Evolutionary conservation across 1,139 yeast species (phyloP), one percentile per base, ranked within the genome.

Genomic region (Meyerozyma carpophila): DNA sequence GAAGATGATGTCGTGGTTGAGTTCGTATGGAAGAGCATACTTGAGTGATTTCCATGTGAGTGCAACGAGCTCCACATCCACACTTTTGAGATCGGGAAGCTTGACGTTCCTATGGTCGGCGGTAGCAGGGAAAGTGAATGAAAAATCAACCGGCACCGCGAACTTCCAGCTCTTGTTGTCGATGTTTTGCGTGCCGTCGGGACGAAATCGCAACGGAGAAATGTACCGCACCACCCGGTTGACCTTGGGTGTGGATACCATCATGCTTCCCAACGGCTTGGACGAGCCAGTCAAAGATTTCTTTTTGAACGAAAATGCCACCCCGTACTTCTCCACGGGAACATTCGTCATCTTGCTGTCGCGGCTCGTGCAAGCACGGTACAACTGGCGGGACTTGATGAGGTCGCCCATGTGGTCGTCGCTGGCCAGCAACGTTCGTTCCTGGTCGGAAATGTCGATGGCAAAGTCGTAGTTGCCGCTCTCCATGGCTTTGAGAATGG

Each of bases 181-280:
- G 4, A 45, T 45, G 2, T 41, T 41, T 8, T 38, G 38, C 2
- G 43, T 37, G 4, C 46, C 44, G 2, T 37, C 39, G 16, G 39
- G 40, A 43, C 71, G 51, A 43, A 56, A 61, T 20, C 52, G 49
- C 13, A 48, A 43, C 3, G 75, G 74, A 3, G 70, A 62, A 21
- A 70, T 61, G 47, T 70, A 71, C 20, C 55, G 57, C 8, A 72
- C 46, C 8, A 46, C 32, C 43, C 65, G 62, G 27, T 56, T 58
- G 1, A 44, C 49, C 41, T 58, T 60, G 3, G 75, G 73, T 2
- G 68, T 59, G 5, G 53, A 43, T 18, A 67, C 34, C 34, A 49
- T 49, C 36, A 68, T 43, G 13, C 53, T 50, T 24, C 60, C 61
- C 27, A 48, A 37, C 1, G 47, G 45, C 37, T 53, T 55, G 24